A percentile compares a stretch with the other conserved stretches of the same genome.
Conservation (phyloP, 2,329 filamentous ascomycete species). For the Pseudocercospora eumusae region DNA sequence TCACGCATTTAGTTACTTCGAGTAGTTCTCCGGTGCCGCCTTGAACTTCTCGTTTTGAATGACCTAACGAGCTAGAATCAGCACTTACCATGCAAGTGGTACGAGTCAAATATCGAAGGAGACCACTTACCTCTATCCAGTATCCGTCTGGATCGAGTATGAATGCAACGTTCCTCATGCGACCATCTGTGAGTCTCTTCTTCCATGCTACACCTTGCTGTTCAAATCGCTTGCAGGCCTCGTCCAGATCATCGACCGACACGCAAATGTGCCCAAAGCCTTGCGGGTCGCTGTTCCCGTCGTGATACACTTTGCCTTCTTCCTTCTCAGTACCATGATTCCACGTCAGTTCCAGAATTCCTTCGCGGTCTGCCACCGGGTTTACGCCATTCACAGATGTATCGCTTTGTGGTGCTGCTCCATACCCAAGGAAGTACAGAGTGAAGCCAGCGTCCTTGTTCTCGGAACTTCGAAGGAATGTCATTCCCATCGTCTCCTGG, state of each 20-base stretch:
- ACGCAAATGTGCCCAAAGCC: constrained; percentile 94
- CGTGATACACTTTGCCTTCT: constrained; percentile 79
- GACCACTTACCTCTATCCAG: constrained; percentile 13
- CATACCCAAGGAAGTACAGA: constrained; percentile 88
- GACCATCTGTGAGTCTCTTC: constrained; percentile 87
- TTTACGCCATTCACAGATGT: constrained; percentile 59
- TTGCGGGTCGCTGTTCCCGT: constrained; percentile 87
- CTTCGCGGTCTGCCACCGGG: constrained; percentile 69
- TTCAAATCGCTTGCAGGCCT: constrained; percentile 84
- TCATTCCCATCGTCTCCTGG: constrained; percentile 85
- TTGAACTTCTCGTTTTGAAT: constrained; percentile 30
- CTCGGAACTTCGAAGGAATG: constrained; percentile 71
- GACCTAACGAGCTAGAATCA: constrained; percentile 24
- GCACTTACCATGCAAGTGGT: not conserved
- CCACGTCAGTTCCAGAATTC: constrained; percentile 87
- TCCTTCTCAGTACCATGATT: constrained; percentile 83
- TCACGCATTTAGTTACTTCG: not conserved
- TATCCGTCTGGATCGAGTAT: constrained; percentile 58
- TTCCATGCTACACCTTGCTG: constrained; percentile 82
- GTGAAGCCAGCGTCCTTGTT: constrained; percentile 74
- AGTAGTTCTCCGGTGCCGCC: constrained; percentile 25
- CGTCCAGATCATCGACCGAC: constrained; percentile 82
- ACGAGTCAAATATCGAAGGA: not conserved
- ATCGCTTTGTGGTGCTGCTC: constrained; percentile 46
- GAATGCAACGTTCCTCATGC: constrained; percentile 92